Percentiles rank a stretch among this genome's conserved stretches.
Conservation (phyloP, 768 basidiomycete species). For the Crassisporium funariophilum region DNA sequence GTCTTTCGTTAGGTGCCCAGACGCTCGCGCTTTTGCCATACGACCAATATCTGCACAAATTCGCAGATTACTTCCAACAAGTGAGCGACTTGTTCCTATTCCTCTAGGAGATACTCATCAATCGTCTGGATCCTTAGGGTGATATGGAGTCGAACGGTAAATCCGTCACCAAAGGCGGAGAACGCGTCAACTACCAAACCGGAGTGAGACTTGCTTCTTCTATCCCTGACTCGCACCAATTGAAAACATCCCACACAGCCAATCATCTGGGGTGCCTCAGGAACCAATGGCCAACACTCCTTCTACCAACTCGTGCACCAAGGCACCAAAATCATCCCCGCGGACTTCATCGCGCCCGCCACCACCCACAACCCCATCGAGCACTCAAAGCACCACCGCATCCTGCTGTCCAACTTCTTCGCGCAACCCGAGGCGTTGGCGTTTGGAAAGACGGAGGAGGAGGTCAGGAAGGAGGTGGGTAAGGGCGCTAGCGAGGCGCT, state of each 20-base stretch:
- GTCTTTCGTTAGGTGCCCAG: constrained; percentile 65
- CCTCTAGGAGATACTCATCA: background rate
- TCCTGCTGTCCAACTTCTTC: constrained; percentile 96
- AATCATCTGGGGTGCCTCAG: constrained; percentile 98
- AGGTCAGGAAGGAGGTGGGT: constrained; percentile 73
- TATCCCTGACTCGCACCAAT: background rate
- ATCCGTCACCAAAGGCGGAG: constrained; percentile 90
- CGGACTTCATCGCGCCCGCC: constrained; percentile 90
- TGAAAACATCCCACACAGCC: constrained; percentile 51
- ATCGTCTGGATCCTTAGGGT: constrained; percentile 46
- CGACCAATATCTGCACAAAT: constrained; percentile 99
- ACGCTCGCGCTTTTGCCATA: constrained; percentile 96
- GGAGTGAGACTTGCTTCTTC: constrained; percentile 59
- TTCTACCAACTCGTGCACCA: constrained; percentile 99
- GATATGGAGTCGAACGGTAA: constrained; percentile 99
- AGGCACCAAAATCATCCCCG: constrained; percentile 89
- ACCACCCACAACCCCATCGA: constrained; percentile 89
- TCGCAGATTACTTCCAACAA: constrained; percentile 99
- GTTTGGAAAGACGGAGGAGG: constrained; percentile 94
- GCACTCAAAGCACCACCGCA: constrained; percentile 91
- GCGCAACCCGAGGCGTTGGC: constrained; percentile 98
- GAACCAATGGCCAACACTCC: constrained; percentile 98
- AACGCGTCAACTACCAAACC: constrained; percentile 94
- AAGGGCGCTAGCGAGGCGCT: constrained; percentile 76
- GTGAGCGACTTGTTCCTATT: constrained; percentile 25